Evolutionary conservation across 129 eudicot species (phyloP).

Genomic region (carrot (Daucus carota)): DNA sequence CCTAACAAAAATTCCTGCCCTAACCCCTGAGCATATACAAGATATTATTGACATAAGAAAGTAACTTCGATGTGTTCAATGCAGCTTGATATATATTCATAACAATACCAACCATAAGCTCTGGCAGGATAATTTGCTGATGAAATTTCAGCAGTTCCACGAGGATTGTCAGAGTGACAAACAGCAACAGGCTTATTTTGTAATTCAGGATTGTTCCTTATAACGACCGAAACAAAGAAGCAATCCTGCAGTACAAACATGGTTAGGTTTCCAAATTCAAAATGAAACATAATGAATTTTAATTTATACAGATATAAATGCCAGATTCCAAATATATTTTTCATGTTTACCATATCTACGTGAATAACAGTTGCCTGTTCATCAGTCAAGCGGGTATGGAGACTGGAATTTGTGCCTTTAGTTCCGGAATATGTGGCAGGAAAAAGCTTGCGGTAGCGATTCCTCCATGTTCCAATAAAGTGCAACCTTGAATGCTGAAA

Average conservation of each 20-base stretch:
- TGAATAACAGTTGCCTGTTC: conserved; percentile 51
- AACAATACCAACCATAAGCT: conserved; percentile 51
- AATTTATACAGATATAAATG: not conserved
- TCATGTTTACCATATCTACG: conserved; percentile 72
- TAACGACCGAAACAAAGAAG: conserved; percentile 85
- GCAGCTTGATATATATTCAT: not conserved
- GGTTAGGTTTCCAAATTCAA: not conserved
- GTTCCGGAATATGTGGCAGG: conserved; percentile 29
- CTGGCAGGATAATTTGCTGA: conserved; percentile 98
- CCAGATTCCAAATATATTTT: not conserved
- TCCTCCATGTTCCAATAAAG: conserved; percentile 97
- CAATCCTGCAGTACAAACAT: conserved; percentile 61
- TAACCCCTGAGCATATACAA: conserved; percentile 46
- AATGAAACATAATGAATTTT: not conserved
- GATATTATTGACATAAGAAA: not conserved
- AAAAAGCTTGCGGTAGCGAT: conserved; percentile 82
- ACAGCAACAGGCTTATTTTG: conserved; percentile 87
- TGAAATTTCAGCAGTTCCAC: conserved; percentile 94
- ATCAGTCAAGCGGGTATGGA: conserved; percentile 25
- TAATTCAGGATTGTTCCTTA: conserved; percentile 63
- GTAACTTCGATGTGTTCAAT: not conserved
- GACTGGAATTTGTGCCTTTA: conserved; percentile 28
- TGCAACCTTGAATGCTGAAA: conserved; percentile 85
- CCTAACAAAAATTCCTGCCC: conserved; percentile 89
- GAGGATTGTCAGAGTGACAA: conserved; percentile 93